Evolutionary conservation across 192 early-diverging fungal species (phyloP).

Genomic region (Phlyctochytrium arcticum): DNA sequence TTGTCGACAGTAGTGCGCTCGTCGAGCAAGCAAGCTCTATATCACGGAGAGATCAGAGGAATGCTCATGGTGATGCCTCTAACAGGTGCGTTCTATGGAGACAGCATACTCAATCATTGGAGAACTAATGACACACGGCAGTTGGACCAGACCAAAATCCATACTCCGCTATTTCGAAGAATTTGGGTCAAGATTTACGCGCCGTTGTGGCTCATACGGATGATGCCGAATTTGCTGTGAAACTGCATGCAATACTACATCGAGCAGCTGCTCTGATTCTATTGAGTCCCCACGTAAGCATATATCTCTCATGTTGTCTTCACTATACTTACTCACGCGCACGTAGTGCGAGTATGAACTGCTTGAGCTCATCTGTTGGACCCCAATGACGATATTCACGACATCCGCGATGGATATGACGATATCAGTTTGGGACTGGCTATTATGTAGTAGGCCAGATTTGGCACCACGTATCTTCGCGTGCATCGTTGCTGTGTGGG

Average conservation of each 20-base stretch:
- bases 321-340: not conserved
- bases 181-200: conserved; percentile 16
- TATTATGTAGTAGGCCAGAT: conserved; percentile 73
- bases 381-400: conserved; percentile 77
- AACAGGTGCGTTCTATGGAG: not conserved
- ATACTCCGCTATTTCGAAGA: not conserved
- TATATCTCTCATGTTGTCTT: not conserved
- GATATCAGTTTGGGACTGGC: conserved; percentile 85
- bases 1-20: conserved; percentile 36
- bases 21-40: conserved; percentile 33
- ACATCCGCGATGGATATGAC: conserved; percentile 75
- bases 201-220: conserved; percentile 1
- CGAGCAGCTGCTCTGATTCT: conserved; percentile 29
- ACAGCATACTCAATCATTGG: too few relatives aligned
- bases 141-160: not conserved
- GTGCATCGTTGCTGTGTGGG: conserved; percentile 82
- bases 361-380: conserved; percentile 78
- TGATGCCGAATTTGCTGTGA: conserved; percentile 6
- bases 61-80: conserved; percentile 17
- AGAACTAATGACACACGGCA: too few relatives aligned
- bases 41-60: conserved; percentile 46
- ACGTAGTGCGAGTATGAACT: conserved; percentile 67
- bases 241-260: conserved; percentile 28
- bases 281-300: conserved; percentile 2
- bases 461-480: conserved; percentile 75